Percentiles rank a stretch among this genome's conserved stretches.
phyloP scores from a whole-genome alignment of 179 eudicot species.

The Actinidia chinensis region DNA sequence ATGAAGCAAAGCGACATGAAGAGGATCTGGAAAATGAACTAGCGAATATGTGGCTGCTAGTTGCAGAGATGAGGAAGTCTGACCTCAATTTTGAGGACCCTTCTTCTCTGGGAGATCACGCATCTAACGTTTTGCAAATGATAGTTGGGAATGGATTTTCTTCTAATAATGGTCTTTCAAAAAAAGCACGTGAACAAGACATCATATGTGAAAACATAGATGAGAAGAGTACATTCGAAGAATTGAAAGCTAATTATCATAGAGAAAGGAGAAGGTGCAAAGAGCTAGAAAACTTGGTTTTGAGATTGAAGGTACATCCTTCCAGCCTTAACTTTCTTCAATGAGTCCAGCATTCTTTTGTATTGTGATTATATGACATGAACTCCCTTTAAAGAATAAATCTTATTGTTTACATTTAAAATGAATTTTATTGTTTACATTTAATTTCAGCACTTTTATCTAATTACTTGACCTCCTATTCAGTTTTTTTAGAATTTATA shows the following conservation, averaged over 20 bases:
- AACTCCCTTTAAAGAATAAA: not conserved
- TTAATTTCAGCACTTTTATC: not conserved
- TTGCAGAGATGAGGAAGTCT: conserved; percentile 82
- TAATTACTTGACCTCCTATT: not conserved
- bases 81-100: conserved; percentile 11
- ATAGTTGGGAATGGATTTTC: conserved; percentile 3
- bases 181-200: not conserved
- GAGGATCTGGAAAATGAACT: conserved; percentile 87
- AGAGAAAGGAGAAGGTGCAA: conserved; percentile 31
- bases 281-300: conserved; percentile 28
- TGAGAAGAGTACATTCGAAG: conserved; percentile 24
- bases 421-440: not conserved
- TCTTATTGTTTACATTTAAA: not conserved
- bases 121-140: conserved; percentile 6
- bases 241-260: conserved; percentile 22
- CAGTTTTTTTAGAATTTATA: not conserved
- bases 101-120: conserved; percentile 7
- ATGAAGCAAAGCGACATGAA: conserved; percentile 83
- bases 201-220: conserved; percentile 9
- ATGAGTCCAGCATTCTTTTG: not conserved
- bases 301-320: conserved; percentile 30
- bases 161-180: conserved; percentile 12
- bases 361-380: not conserved
- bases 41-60: conserved; percentile 99
- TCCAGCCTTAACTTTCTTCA: not conserved